Evolutionary conservation across 768 basidiomycete genomes (phyloP).

Genomic region (Asterophora lycoperdoides): DNA sequence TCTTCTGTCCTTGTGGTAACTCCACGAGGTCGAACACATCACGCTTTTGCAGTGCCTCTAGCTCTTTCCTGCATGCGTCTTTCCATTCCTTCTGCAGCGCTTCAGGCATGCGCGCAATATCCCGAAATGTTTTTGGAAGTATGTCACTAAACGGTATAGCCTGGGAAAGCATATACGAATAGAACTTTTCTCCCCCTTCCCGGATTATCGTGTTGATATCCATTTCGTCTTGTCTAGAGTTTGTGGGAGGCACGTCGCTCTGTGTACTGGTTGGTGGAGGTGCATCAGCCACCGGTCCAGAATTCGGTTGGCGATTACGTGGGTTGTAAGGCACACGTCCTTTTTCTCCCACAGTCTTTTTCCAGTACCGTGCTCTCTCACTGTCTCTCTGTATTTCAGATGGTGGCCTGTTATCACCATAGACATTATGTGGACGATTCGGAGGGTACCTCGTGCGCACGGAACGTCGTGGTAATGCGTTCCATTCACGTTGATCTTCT

Average conservation of each 20-base stretch:
- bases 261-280: too few species aligned
- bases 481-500: not conserved
- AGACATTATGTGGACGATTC: not conserved
- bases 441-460: not conserved
- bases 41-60: conserved; percentile 3
- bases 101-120: conserved; percentile 1
- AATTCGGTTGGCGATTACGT: too few species aligned
- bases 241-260: too few species aligned
- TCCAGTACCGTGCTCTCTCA: too few species aligned
- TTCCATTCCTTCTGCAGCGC: conserved; percentile 1
- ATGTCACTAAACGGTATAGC: not conserved
- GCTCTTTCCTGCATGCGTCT: not conserved
- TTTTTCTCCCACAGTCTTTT: too few species aligned
- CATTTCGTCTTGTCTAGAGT: too few species aligned
- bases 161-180: not conserved
- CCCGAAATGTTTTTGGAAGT: not conserved
- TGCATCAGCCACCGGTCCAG: too few species aligned
- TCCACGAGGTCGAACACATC: conserved; percentile 7
- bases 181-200: not conserved
- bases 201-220: too few species aligned
- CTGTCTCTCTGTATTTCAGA: too few species aligned
- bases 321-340: too few species aligned
- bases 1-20: conserved; percentile 3
- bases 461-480: not conserved
- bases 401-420: not conserved